A percentile compares a stretch with the other conserved stretches of the same genome.
Conservation (phyloP, 805 yeast species). For the Ogataea salicorniae region DNA sequence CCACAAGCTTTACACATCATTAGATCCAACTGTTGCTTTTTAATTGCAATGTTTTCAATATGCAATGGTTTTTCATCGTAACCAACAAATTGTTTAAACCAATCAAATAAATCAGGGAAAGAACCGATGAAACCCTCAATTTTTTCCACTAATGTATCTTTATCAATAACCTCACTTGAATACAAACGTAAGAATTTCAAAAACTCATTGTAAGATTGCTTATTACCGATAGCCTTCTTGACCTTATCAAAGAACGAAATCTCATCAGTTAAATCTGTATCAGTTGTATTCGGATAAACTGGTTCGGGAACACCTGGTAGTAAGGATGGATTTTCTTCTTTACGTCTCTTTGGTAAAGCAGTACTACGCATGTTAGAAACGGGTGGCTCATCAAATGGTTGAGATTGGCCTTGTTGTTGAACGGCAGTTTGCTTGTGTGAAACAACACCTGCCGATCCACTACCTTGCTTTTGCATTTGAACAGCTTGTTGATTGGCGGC, state of each 20-base stretch:
- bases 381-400: slow-evolving; percentile 39
- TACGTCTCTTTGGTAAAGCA: slow-evolving; percentile 17
- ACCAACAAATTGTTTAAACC: slow-evolving; percentile 93
- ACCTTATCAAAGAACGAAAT: slow-evolving; percentile 88
- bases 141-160: slow-evolving; percentile 72
- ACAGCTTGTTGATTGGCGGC: slow-evolving; percentile 15
- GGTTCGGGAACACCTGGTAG: slow-evolving; percentile 89
- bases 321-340: slow-evolving; percentile 55
- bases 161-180: slow-evolving; percentile 87
- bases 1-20: slow-evolving; percentile 91
- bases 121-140: slow-evolving; percentile 83
- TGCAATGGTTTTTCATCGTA: slow-evolving; percentile 78
- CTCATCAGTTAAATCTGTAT: slow-evolving; percentile 73
- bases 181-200: slow-evolving; percentile 81
- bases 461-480: not conserved
- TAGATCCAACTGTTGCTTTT: slow-evolving; percentile 86
- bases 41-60: slow-evolving; percentile 82
- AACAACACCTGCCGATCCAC: slow-evolving; percentile 3
- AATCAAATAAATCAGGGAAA: slow-evolving; percentile 69
- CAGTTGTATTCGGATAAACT: slow-evolving; percentile 49
- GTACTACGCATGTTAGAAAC: slow-evolving; percentile 42
- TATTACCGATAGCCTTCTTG: slow-evolving; percentile 81
- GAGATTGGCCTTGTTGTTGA: slow-evolving; percentile 14
- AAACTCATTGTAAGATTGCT: slow-evolving; percentile 88
- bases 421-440: not conserved